These are phyloP conservation scores for Claviceps paspali DNA, from an alignment of 2,329 filamentous ascomycete species.

Conservation along the genomic window DNA sequence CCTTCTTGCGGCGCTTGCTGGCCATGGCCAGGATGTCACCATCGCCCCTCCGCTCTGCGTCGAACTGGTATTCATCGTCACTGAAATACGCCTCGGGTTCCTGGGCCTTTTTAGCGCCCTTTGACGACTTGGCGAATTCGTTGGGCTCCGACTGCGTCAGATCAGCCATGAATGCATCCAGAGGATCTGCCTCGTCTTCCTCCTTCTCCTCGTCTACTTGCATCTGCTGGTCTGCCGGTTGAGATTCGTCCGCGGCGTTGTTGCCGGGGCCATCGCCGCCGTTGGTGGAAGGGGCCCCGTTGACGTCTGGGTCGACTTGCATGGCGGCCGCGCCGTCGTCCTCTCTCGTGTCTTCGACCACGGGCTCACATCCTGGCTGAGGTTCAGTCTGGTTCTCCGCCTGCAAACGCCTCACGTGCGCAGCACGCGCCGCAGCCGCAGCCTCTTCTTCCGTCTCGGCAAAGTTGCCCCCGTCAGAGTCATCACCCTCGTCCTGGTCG, in stretches of 20 bases:
- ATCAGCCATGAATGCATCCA: constrained; percentile 93
- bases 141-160: constrained; percentile 39
- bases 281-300: constrained; percentile 10
- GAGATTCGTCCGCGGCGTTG: neutral
- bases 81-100: constrained; percentile 79
- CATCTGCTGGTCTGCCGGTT: constrained; percentile 29
- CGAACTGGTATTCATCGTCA: constrained; percentile 57
- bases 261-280: constrained; percentile 2
- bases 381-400: constrained; percentile 32
- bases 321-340: constrained; percentile 8
- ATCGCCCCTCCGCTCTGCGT: constrained; percentile 31
- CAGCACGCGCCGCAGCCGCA: constrained; percentile 69
- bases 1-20: constrained; percentile 76
- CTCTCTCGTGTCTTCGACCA: constrained; percentile 15
- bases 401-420: constrained; percentile 62
- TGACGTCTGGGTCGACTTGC: constrained; percentile 10
- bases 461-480: constrained; percentile 62
- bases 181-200: constrained; percentile 65
- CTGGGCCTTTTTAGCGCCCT: constrained; percentile 37
- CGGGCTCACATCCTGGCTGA: constrained; percentile 27
- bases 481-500: constrained; percentile 52
- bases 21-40: constrained; percentile 38
- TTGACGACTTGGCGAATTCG: constrained; percentile 14
- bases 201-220: constrained; percentile 47
- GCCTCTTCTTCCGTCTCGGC: constrained; percentile 76